Evolutionary conservation across 2,329 filamentous ascomycete species (phyloP).

Genomic region (Alternaria novae-zelandiae): DNA sequence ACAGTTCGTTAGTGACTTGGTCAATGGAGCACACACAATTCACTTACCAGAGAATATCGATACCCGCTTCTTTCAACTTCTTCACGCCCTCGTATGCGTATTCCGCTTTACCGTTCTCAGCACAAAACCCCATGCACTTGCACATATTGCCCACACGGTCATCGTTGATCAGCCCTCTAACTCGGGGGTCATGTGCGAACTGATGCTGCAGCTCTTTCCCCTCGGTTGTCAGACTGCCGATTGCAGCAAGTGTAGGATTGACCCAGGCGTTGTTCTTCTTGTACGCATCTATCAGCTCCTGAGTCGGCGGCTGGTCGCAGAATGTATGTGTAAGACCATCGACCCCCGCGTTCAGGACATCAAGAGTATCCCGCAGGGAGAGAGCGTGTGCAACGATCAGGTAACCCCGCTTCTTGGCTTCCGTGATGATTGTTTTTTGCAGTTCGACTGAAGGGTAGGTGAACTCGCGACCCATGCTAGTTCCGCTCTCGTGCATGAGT

Average conservation of each 20-base stretch:
- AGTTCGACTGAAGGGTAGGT: conserved; percentile 52
- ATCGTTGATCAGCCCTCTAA: conserved; percentile 43
- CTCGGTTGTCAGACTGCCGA: conserved; percentile 51
- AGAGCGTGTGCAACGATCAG: conserved; percentile 51
- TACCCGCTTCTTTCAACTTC: conserved; percentile 47
- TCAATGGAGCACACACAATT: too few relatives aligned
- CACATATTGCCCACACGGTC: conserved; percentile 48
- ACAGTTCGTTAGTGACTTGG: conserved; percentile 6
- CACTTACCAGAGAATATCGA: conserved; percentile 51
- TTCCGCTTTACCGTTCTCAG: conserved; percentile 41
- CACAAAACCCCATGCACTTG: conserved; percentile 50
- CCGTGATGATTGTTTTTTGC: conserved; percentile 54
- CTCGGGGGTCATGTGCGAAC: conserved; percentile 51
- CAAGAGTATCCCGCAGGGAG: conserved; percentile 50
- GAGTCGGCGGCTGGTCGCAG: conserved; percentile 48
- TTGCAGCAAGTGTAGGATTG: conserved; percentile 51
- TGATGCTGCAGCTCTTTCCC: conserved; percentile 48
- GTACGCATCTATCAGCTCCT: conserved; percentile 51
- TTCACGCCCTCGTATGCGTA: conserved; percentile 53
- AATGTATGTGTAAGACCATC: conserved; percentile 55
- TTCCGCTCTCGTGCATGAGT: conserved; percentile 59
- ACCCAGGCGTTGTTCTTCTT: conserved; percentile 51
- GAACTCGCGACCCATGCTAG: conserved; percentile 46
- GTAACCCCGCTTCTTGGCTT: conserved; percentile 47
- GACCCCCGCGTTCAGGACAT: conserved; percentile 51